These are phyloP conservation scores for Microbotryum intermedium DNA, from an alignment of 1,284 basidiomycete genomes.

Conservation along the genomic window DNA sequence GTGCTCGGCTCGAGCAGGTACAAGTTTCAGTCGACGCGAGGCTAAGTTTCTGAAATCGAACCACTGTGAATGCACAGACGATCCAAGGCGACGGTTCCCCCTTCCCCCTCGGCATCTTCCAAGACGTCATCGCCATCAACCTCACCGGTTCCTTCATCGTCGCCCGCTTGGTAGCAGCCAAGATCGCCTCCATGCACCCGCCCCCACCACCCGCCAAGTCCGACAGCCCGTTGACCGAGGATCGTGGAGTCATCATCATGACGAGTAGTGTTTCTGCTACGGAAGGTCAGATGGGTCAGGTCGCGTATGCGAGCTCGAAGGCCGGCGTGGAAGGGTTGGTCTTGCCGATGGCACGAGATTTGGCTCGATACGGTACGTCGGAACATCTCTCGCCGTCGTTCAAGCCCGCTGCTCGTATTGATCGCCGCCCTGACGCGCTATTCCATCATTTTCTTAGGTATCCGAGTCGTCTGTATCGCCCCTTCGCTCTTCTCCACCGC, in stretches of 20 bases:
- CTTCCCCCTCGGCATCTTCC: constrained; percentile 36
- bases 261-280: constrained; percentile 36
- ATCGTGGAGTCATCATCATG: constrained; percentile 40
- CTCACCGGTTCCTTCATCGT: constrained; percentile 40
- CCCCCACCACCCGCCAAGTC: constrained; percentile 15
- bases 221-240: constrained; percentile 18
- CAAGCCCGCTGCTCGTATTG: too few species aligned
- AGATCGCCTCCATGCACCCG: constrained; percentile 28
- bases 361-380: constrained; percentile 36
- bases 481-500: constrained; percentile 38
- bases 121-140: constrained; percentile 37
- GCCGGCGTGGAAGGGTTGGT: constrained; percentile 37
- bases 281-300: constrained; percentile 40
- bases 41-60: neutral
- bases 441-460: constrained; percentile 12
- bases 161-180: constrained; percentile 36
- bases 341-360: constrained; percentile 40
- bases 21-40: neutral
- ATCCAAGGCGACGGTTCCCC: constrained; percentile 35
- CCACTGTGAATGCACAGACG: constrained; percentile 12
- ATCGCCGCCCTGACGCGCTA: neutral
- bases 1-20: neutral
- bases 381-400: neutral
- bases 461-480: constrained; percentile 32
- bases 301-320: constrained; percentile 36